Base-by-base conservation (phyloP, 768 basidiomycete species). In the Vararia minispora region DNA sequence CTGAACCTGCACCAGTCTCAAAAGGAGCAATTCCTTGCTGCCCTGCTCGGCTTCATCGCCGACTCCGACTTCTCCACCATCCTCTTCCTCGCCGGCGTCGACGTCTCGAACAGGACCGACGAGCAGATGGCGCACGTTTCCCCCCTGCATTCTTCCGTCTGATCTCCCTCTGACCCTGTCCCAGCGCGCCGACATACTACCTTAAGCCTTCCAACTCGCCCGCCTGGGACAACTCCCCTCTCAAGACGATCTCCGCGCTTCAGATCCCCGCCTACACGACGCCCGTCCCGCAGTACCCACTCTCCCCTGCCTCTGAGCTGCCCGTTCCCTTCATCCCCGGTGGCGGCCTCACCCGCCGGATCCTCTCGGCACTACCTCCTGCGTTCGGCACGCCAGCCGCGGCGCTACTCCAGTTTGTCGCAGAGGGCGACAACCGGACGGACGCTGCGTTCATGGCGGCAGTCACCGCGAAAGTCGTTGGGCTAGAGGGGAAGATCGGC, bases 361-460 rank as follows among this genome's bases (percentile, higher is more conserved):
- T 89, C 32, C 59, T 90, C 20, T 42, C 49, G 4, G 42, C 16
- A 14, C 25, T 87, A 18, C 68, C 75, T 1, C 26, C 52, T 28
- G 48, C 55, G 27, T 74, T 71, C 67, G 48, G 62, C 14, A 65
- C 71, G 28, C 77, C 79, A 17, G 71, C 68, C 1, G 72, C 69
- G 0, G 63, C 70, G 12, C 56, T 89, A 8, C 60, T 86, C 33
- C 80, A 84, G 33, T 89, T 84, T 51, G 84, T 76, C 9, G 63
- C 83, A 41, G 86, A 90, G 52, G 86, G 87, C 2, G 87, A 90
- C 54, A 90, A 90, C 49, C 65, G 78, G 41, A 63, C 54, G 13
- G 86, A 90, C 54, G 85, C 86, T 0, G 62, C 65, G 14, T 51
- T 76, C 25, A 62, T 84, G 28, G 79, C 82, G 3, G 59, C 62